These are phyloP conservation scores for Ustilago tritici DNA, from an alignment of 1,284 basidiomycete genomes.

Conservation along the genomic window DNA sequence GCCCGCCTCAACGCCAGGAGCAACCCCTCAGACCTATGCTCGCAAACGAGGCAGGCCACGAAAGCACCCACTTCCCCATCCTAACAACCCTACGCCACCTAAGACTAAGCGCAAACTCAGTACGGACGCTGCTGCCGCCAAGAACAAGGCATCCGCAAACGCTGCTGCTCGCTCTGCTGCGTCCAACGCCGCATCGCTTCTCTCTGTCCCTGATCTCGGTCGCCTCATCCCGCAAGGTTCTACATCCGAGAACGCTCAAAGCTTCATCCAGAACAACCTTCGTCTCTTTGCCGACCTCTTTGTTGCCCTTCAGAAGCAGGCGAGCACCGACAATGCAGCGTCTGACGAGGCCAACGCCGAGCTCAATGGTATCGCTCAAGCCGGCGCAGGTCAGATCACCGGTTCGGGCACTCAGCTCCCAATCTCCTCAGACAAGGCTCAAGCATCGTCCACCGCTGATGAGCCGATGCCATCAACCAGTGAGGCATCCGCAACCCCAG, in stretches of 20 bases:
- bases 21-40: constrained; percentile 32
- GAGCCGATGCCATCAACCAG: background rate
- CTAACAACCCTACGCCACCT: constrained; percentile 21
- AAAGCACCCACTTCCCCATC: constrained; percentile 47
- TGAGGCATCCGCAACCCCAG: background rate
- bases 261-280: constrained; percentile 45
- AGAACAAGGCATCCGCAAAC: constrained; percentile 21
- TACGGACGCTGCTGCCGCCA: constrained; percentile 20
- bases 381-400: background rate
- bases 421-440: background rate
- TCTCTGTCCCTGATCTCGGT: constrained; percentile 49
- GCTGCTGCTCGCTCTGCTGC: constrained; percentile 41
- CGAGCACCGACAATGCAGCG: constrained; percentile 20
- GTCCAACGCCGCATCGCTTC: constrained; percentile 24
- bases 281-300: constrained; percentile 50
- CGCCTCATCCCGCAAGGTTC: constrained; percentile 47
- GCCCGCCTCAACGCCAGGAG: constrained; percentile 31
- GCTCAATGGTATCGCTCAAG: background rate
- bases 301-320: constrained; percentile 52
- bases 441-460: background rate
- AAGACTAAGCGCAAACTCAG: constrained; percentile 39
- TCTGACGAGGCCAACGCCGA: constrained; percentile 10
- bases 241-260: constrained; percentile 37
- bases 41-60: constrained; percentile 42
- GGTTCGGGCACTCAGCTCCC: background rate